Evolutionary conservation across 164 flowering plant genomes (phyloP), one percentile per base, ranked within the genome.

Genomic region (Protea cynaroides): DNA sequence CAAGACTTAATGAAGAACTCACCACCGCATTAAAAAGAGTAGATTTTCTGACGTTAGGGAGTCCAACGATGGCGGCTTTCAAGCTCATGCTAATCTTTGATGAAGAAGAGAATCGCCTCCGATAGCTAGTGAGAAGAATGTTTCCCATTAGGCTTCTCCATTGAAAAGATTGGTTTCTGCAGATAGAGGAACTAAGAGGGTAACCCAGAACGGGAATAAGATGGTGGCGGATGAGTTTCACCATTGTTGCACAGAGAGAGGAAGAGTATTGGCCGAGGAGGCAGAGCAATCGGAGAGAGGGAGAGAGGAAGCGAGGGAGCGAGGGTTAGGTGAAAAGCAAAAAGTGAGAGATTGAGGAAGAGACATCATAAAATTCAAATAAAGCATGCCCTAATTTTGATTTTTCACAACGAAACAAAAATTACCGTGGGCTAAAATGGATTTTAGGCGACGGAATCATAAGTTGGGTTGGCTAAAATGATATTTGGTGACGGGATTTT

Each of bases 1-100:
- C n/a, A 50, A 58, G 64, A 36, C 17, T 49, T 23, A 36, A 50
- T 51, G 14, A 8, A 36, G 18, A 55, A 69, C 98, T 72, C 71
- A 94, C 99, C 37, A 94, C 97, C 44, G 99, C 89, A 67, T 94
- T 94, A 79, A 91, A 94, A 56, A 94, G 97, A 61, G 97, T 94
- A 58, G 99, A 94, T 73, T 94, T 91, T 1, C 99, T 97, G 46
- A 94, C 97, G 59, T 94, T 94, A 15, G 99, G 99, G 56, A 94
- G 96, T 17, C 99, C 99, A 57, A 94, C 99, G 53, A 94, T 94
- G 66, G 97, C 99, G 22, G 99, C 97, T 80, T 73, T 86, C 79
- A 94, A 80, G 80, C 92, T 91, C 97, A 91, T 91, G 78, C 86
- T 82, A 22, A 91, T 76, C 74, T 74, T 86, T 52, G 90, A 72